Base-by-base conservation (phyloP, 176 grass and related monocot genomes). In the Carex parvula region DNA sequence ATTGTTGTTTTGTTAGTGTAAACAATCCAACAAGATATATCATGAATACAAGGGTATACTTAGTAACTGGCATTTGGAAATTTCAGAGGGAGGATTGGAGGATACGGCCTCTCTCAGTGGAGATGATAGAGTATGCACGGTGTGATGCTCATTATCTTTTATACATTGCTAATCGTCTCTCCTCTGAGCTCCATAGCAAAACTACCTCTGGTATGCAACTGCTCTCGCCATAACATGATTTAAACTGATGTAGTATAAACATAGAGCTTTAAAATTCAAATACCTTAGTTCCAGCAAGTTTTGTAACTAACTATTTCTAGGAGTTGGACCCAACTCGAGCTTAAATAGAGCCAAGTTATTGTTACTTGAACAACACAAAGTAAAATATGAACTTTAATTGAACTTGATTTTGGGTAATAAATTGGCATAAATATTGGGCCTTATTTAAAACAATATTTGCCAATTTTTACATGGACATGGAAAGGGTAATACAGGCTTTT, bases 21-120 rank as follows among this genome's bases (percentile, higher is more conserved):
- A 69, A 69, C 30, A 39, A 12, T 13, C 14, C 5, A 17, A 16
- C 6, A 69, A 5, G 5, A 18, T 69, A 53, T 73, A 24, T 32
- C 24, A 77, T 77, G 50, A 56, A 56, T 56, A 56, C 13, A 32
- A 18, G 12, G 46, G 7, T 56, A 76, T 54, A 56, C 22, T 56
- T 32, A 5, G 50, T 77, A 73, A 55, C 22, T 76, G 24, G 7
- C 37, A 32, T 61, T 62, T 85, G 81, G 57, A 84, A 39, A 85
- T 88, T 89, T 41, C 83, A 98, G 95, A 92, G 87, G 61, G 95
- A 93, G 88, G 95, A 98, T 93, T 98, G 95, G 95, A 94, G 95
- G 84, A n/a, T 91, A 81, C 90, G 95, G 33, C 92, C 95, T 39
- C 55, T 98, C 65, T 90, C 88, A 73, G 13, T 59, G 59, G 89